These are phyloP conservation scores for Niebla homalea DNA, from an alignment of 495 filamentous ascomycete species.

Conservation along the genomic window DNA sequence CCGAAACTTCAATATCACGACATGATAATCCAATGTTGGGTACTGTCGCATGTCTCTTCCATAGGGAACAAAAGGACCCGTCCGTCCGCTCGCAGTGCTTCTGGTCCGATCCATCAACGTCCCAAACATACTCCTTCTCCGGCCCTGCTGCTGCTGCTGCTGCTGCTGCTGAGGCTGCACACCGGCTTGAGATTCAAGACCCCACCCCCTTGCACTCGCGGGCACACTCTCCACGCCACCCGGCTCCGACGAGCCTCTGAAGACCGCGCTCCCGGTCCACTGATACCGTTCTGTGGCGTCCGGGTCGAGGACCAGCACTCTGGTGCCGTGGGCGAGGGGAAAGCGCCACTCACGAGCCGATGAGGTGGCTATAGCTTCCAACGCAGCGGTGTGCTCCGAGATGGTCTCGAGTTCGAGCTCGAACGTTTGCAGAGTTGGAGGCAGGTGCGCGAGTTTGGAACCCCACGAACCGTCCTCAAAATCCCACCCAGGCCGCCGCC, in stretches of 20 bases:
- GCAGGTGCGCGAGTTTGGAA: slow-evolving; percentile 10
- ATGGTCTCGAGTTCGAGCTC: slow-evolving; percentile 20
- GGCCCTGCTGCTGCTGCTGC: slow-evolving; percentile 3
- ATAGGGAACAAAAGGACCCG: not conserved
- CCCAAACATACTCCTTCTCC: slow-evolving; percentile 3
- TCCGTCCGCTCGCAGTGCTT: not conserved
- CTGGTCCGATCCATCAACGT: not conserved
- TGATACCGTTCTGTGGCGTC: not conserved
- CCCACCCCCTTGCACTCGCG: not conserved
- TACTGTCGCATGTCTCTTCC: not conserved
- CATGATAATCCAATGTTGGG: slow-evolving; percentile 6
- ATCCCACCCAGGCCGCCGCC: not conserved
- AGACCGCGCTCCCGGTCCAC: slow-evolving; percentile 7
- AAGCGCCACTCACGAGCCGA: slow-evolving; percentile 5
- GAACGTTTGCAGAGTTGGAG: slow-evolving; percentile 11
- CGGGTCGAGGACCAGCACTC: slow-evolving; percentile 2
- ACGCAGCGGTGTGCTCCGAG: slow-evolving; percentile 5
- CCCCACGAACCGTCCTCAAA: slow-evolving; percentile 16
- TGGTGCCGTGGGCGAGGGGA: slow-evolving; percentile 4
- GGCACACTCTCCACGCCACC: not conserved
- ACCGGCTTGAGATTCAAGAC: not conserved
- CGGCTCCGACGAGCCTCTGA: slow-evolving; percentile 1
- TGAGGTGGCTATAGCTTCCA: slow-evolving; percentile 5
- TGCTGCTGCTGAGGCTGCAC: not conserved
- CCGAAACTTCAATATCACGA: slow-evolving; percentile 4